Base-by-base conservation (phyloP, 805 yeast genomes). In the Starmerella sirachaensis region DNA sequence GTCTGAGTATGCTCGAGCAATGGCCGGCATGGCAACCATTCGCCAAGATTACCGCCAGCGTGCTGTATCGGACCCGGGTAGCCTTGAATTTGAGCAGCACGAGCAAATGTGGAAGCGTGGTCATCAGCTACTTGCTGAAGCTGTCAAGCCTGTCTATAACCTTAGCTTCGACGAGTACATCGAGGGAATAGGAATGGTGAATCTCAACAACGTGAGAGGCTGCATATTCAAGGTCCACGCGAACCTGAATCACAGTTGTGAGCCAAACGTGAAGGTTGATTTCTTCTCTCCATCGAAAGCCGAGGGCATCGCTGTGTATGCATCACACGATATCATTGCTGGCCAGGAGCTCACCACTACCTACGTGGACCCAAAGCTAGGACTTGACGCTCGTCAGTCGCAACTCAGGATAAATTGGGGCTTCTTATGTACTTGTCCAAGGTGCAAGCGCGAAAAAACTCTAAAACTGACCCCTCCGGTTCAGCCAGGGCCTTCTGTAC, bases 351-450 rank as follows among this genome's bases (percentile, higher is more conserved):
- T 83, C 28, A 61, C 71, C 0, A 73, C 80, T 1, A 66, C 78
- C 2, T 83, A 83, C 49, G 81, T 81, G 2, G 73, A 78, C 48
- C 83, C 85, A 2, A 55, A 61, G 5, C 75, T 72, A 49, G 70
- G 73, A 2, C 70, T 76, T 7, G 70, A 66, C 31, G 72, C 76
- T 41, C 68, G 94, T 45, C 74, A 72, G 49, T 56, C 78, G 45
- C 75, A 71, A 45, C 60, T 83, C 33, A 59, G 86, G 41, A 72
- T 74, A 10, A 76, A 78, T 49, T 83, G 84, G 82, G 93, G 93
- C 4, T 83, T 83, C 55, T 52, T 68, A 14, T 83, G 94, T 57
- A 57, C 55, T 18, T 83, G 94, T 55, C 49, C 57, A 10, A 69
- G 78, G 45, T 83, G 94, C 57, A 68, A 69, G 49, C 61, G 60